A percentile compares a stretch with the other conserved stretches of the same genome.
Conservation (phyloP, 1,284 basidiomycete genomes). For the Sporisorium reilianum region DNA sequence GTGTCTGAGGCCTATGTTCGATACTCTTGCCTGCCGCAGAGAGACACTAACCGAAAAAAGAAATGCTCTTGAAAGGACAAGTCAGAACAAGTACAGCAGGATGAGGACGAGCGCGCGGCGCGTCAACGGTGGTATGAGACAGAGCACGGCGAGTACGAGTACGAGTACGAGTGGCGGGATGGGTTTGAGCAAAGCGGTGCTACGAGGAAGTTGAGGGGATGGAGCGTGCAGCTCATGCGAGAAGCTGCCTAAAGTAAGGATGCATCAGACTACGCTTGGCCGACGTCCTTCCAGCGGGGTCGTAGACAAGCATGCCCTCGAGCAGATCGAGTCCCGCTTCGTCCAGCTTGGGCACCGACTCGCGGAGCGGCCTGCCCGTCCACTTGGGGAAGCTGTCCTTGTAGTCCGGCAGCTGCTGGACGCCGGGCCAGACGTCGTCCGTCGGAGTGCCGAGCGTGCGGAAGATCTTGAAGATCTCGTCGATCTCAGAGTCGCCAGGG, state of each 20-base stretch:
- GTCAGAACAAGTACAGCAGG: constrained; percentile 4
- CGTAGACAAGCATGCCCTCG: constrained; percentile 86
- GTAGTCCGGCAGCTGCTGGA: constrained; percentile 90
- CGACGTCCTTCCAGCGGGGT: constrained; percentile 87
- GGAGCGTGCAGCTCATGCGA: constrained; percentile 15
- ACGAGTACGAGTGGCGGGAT: no score
- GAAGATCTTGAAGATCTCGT: constrained; percentile 99
- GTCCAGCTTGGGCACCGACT: constrained; percentile 67
- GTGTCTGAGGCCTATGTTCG: neutral
- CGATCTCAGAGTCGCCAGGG: constrained; percentile 98
- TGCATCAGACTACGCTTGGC: constrained; percentile 48
- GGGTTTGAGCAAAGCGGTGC: no score
- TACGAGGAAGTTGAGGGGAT: neutral
- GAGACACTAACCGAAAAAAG: neutral
- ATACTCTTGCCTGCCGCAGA: no score
- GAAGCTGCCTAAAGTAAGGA: constrained; percentile 44
- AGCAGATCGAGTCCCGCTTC: constrained; percentile 62
- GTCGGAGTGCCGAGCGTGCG: constrained; percentile 83
- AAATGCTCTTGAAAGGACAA: neutral
- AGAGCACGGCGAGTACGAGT: constrained; percentile 8
- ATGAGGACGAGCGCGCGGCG: neutral
- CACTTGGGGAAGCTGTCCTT: constrained; percentile 97
- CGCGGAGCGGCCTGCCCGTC: constrained; percentile 76
- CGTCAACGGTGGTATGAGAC: constrained; percentile 4
- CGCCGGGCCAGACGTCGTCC: constrained; percentile 91